Percentiles rank a stretch among this genome's conserved stretches.
Evolutionary conservation across 495 filamentous ascomycete species (phyloP).

Genomic region (Penicillium antarcticum): DNA sequence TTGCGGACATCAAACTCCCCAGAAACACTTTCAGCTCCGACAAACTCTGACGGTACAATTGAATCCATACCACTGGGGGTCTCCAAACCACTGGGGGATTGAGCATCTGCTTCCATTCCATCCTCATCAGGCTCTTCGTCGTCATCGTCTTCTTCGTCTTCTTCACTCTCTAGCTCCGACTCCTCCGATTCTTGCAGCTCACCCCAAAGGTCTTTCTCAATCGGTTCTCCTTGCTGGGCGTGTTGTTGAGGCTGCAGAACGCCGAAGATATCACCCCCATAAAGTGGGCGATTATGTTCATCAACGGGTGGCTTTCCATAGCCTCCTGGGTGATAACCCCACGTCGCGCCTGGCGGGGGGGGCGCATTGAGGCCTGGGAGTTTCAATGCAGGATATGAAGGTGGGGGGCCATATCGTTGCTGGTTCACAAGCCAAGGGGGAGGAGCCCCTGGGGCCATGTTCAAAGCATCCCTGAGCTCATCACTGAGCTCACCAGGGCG

Average conservation of each 20-base stretch:
- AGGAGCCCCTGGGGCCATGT: conserved; percentile 89
- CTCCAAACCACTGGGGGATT: conserved; percentile 74
- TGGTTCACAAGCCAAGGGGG: conserved; percentile 97
- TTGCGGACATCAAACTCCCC: conserved; percentile 93
- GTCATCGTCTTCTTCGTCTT: conserved; percentile 64
- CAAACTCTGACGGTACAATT: conserved; percentile 73
- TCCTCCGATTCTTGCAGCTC: conserved; percentile 84
- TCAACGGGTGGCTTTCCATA: conserved; percentile 95
- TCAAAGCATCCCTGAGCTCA: conserved; percentile 86
- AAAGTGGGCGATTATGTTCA: conserved; percentile 84
- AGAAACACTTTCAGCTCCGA: conserved; percentile 66
- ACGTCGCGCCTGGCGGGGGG: conserved; percentile 84
- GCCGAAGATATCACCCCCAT: conserved; percentile 92
- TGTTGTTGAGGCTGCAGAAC: conserved; percentile 64
- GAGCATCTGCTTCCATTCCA: conserved; percentile 58
- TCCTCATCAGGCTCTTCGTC: conserved; percentile 74
- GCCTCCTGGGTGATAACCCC: conserved; percentile 94
- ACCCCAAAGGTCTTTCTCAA: conserved; percentile 90
- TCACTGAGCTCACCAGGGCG: conserved; percentile 88
- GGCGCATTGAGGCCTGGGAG: conserved; percentile 96
- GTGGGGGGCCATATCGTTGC: conserved; percentile 88
- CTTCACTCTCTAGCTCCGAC: conserved; percentile 73
- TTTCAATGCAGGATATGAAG: conserved; percentile 87
- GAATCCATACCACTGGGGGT: conserved; percentile 80
- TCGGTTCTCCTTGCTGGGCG: conserved; percentile 66